Evolutionary conservation across 78 protist species (phyloP).

Genomic region (Dictyostelium discoideum): dicty_2.7 NC_007089.4:3003001-3003500

Average conservation of each 20-base stretch:
- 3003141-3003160: neutral
- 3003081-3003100: neutral
- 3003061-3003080: neutral
- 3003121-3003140: conserved; percentile 1
- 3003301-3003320: neutral
- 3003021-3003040: neutral
- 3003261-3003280: neutral
- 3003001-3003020: conserved; percentile 11
- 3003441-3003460: conserved; percentile 17
- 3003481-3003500: conserved; percentile 29
- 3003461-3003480: conserved; percentile 68
- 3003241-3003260: conserved; percentile 15
- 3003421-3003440: neutral
- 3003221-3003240: conserved; percentile 9
- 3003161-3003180: neutral
- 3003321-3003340: neutral
- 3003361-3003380: neutral
- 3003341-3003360: neutral
- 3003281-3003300: neutral
- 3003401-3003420: conserved; percentile 2
- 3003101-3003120: neutral
- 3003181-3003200: neutral
- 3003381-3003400: conserved; percentile 14
- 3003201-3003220: conserved; percentile 35
- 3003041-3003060: neutral